Base-by-base conservation (phyloP, 176 grass and related monocot species). In the Luzula sylvatica region DNA sequence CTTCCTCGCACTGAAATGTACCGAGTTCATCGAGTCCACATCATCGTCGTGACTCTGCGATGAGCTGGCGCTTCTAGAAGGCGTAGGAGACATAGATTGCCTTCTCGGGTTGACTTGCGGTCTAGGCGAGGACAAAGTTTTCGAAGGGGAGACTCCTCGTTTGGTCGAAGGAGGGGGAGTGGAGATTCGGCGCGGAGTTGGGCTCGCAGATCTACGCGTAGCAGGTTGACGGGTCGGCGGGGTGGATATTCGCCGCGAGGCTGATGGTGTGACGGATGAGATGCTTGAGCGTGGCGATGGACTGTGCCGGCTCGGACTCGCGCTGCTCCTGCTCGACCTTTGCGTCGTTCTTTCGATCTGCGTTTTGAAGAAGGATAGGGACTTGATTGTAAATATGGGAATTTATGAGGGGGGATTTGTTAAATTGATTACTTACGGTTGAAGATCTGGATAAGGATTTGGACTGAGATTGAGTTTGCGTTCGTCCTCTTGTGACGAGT, bases 71-170 rank as follows among this genome's bases (percentile, higher is more conserved):
- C 84, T 86, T 82, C 90, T 85, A 53, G 77, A 67, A 62, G 81
- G 65, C 63, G 81, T 86, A 53, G 90, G 90, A 60, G 84, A 96
- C 75, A 89, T 63, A 30, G 80, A 89, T 61, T 86, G 77, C 51
- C 81, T 82, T 75, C 84, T 81, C 64, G 67, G 64, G 88, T 77
- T 84, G 84, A 89, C 23, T 74, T 74, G 58, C 52, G 76, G 23
- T n/a, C n/a, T n/a, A n/a, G 30, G 30, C 1, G 30, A 35, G 30
- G 30, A 35, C n/a, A n/a, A n/a, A 48, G 66, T 13, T 64, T 76
- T 86, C 30, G 73, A 71, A 47, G 84, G 84, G 25, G 84, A 96
- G 66, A 58, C 45, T 71, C 90, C 84, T 28, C 77, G 75, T 79
- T 76, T 28, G 42, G 56, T 38, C 12, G 72, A 66, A 61, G 46